A percentile compares a stretch with the other conserved stretches of the same genome.
phyloP scores from a whole-genome alignment of 495 filamentous ascomycete species.

The Aspergillus steynii region DNA sequence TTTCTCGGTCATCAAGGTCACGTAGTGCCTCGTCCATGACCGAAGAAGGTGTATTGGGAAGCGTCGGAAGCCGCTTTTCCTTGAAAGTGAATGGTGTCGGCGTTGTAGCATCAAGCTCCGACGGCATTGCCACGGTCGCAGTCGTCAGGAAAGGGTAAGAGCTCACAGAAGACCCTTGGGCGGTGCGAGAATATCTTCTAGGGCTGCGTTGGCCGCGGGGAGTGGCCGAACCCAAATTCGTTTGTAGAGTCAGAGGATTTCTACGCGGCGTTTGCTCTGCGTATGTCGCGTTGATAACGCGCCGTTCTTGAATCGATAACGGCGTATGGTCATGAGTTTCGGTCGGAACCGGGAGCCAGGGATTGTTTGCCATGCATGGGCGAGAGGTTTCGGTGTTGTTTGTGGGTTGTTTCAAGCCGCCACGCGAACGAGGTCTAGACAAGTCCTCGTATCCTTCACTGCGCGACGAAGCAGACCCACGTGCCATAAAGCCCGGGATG shows the following conservation, averaged over 20 bases:
- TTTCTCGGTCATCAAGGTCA: constrained; percentile 40
- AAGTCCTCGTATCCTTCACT: background rate
- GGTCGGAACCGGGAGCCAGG: constrained; percentile 13
- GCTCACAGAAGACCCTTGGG: constrained; percentile 18
- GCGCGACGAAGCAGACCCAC: background rate
- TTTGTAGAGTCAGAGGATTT: constrained; percentile 31
- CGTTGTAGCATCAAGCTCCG: constrained; percentile 25
- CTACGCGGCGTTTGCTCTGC: constrained; percentile 18
- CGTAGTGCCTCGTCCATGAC: constrained; percentile 50
- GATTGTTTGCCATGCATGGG: background rate
- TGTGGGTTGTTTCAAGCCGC: background rate
- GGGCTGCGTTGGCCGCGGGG: constrained; percentile 1
- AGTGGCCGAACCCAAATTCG: constrained; percentile 17
- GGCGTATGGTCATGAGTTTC: constrained; percentile 11
- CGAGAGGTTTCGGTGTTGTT: background rate
- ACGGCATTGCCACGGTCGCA: constrained; percentile 6
- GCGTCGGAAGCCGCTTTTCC: constrained; percentile 46
- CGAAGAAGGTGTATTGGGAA: constrained; percentile 49
- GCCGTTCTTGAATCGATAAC: constrained; percentile 38
- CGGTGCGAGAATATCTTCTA: constrained; percentile 5
- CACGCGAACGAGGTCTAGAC: background rate
- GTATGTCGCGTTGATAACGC: constrained; percentile 29
- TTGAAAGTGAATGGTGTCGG: constrained; percentile 31
- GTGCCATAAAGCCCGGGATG: background rate
- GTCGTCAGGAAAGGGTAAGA: constrained; percentile 20